These are phyloP conservation scores for Elongisporangium anandrum DNA, from an alignment of 352 stramenopile genomes.

Conservation along the genomic window DNA sequence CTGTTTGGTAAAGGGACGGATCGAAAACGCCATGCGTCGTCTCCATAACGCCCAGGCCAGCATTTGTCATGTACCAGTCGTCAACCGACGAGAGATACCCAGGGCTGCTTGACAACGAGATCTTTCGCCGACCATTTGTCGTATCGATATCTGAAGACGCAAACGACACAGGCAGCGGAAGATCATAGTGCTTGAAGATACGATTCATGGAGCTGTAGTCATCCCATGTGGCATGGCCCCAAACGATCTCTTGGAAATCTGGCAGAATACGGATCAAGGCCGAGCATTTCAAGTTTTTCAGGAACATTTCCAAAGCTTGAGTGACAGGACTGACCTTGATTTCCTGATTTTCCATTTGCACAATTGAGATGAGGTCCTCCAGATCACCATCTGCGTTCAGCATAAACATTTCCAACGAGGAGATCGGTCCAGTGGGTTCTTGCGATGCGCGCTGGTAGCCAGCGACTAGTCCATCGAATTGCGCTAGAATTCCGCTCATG, in stretches of 20 bases:
- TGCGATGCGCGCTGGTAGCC: conserved; percentile 30
- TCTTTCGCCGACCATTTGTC: conserved; percentile 20
- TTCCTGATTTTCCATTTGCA: conserved; percentile 11
- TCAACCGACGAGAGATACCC: conserved; percentile 74
- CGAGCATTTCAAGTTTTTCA: conserved; percentile 69
- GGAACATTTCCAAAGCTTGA: conserved; percentile 32
- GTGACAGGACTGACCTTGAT: conserved; percentile 8
- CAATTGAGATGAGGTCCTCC: conserved; percentile 41
- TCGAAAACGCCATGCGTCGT: conserved; percentile 72
- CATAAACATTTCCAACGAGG: conserved; percentile 42
- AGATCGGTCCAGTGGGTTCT: conserved; percentile 10
- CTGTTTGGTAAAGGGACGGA: conserved; percentile 35
- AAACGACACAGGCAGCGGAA: conserved; percentile 28
- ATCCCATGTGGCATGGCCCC: conserved; percentile 73
- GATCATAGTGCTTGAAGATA: conserved; percentile 80
- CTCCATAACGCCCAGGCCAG: conserved; percentile 53
- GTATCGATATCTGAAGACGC: not conserved
- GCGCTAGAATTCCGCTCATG: conserved; percentile 27
- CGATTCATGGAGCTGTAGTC: conserved; percentile 68
- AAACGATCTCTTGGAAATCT: conserved; percentile 53
- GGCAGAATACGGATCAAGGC: conserved; percentile 61
- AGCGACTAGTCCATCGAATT: conserved; percentile 48
- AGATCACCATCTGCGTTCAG: conserved; percentile 53
- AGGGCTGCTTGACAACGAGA: conserved; percentile 75
- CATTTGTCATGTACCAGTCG: conserved; percentile 73